These are phyloP conservation scores for Pachysolen tannophilus DNA, from an alignment of 805 yeast genomes.

Conservation along the genomic window DNA sequence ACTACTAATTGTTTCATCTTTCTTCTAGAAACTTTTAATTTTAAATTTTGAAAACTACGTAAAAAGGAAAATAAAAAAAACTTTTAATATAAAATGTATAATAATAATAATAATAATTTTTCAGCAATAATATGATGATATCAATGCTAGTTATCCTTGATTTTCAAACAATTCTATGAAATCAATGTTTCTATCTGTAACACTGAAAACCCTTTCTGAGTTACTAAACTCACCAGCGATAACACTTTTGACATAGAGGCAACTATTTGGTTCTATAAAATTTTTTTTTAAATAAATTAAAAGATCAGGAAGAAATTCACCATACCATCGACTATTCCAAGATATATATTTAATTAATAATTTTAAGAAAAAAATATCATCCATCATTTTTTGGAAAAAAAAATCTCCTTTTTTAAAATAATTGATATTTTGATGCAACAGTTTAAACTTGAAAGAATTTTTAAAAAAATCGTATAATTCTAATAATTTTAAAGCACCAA, in stretches of 20 bases:
- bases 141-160: too few species aligned
- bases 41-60: too few species aligned
- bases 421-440: constrained; percentile 14
- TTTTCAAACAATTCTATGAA: constrained; percentile 5
- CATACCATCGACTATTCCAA: constrained; percentile 62
- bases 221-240: constrained; percentile 8
- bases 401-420: constrained; percentile 10
- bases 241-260: constrained; percentile 28
- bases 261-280: constrained; percentile 30
- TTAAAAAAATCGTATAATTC: constrained; percentile 29
- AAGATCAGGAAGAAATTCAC: constrained; percentile 38
- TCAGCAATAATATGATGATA: too few species aligned
- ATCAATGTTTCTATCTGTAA: constrained; percentile 8
- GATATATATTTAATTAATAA: constrained; percentile 43
- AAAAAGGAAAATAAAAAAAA: too few species aligned
- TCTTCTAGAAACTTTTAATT: too few species aligned
- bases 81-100: too few species aligned
- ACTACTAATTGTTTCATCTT: too few species aligned
- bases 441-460: constrained; percentile 15
- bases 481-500: constrained; percentile 44
- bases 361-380: constrained; percentile 30
- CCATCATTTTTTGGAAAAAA: constrained; percentile 12
- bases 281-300: constrained; percentile 36
- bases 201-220: constrained; percentile 2
- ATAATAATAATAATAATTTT: too few species aligned